phyloP scores from a whole-genome alignment of 1,284 basidiomycete genomes.

The Volvariella volvacea region DNA sequence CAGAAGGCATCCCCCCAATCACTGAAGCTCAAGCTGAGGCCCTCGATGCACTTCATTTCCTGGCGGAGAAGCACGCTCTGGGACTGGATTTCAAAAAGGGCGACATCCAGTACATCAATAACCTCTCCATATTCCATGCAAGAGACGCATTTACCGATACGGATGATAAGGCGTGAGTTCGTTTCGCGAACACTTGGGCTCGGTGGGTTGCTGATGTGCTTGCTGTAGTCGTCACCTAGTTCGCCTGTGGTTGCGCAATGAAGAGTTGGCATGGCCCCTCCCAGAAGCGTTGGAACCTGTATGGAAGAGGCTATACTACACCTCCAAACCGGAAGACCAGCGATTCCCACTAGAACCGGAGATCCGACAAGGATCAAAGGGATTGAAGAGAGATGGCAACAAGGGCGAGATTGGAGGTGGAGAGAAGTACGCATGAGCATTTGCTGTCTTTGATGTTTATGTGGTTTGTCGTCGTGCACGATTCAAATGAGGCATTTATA shows the following conservation, averaged over 20 bases:
- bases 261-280: conserved; percentile 28
- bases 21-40: conserved; percentile 44
- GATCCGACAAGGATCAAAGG: conserved; percentile 12
- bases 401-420: no score
- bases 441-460: no score
- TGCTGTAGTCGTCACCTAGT: conserved; percentile 18
- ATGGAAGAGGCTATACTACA: conserved; percentile 22
- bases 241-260: conserved; percentile 29
- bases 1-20: conserved; percentile 34
- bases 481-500: no score
- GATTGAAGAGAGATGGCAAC: background rate
- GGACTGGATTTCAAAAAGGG: conserved; percentile 41
- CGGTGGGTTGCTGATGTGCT: conserved; percentile 4
- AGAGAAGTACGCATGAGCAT: no score
- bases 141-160: conserved; percentile 37
- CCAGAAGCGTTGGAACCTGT: conserved; percentile 21
- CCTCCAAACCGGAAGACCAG: conserved; percentile 23
- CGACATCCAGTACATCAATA: conserved; percentile 45
- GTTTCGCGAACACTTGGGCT: conserved; percentile 1
- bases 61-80: conserved; percentile 35
- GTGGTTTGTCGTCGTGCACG: no score
- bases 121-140: conserved; percentile 35
- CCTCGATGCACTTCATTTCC: conserved; percentile 37
- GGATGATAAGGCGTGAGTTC: conserved; percentile 27
- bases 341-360: conserved; percentile 24